These are phyloP conservation scores for Pholiota microspora DNA, from an alignment of 768 basidiomycete species.

Conservation along the genomic window DNA sequence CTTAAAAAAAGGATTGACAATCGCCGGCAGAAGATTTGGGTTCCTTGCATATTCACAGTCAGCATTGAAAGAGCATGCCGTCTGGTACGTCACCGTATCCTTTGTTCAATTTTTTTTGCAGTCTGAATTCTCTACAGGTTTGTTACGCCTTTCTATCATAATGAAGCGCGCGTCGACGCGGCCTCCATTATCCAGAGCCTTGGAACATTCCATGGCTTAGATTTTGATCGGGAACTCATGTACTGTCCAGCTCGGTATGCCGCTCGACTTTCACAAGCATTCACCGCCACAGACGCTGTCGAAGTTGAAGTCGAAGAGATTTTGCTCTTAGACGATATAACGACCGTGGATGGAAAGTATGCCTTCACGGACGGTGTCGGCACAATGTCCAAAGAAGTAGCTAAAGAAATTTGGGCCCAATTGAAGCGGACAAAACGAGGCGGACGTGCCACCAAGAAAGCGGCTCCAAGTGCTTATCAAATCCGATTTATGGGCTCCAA, in stretches of 20 bases:
- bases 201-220: slow-evolving; percentile 48
- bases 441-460: slow-evolving; percentile 24
- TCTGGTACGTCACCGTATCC: slow-evolving; percentile 37
- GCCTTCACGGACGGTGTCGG: slow-evolving; percentile 75
- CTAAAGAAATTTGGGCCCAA: slow-evolving; percentile 45
- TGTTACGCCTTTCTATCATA: slow-evolving; percentile 50
- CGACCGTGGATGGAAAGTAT: slow-evolving; percentile 31
- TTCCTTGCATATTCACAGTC: slow-evolving; percentile 77
- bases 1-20: slow-evolving; percentile 44
- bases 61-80: slow-evolving; percentile 64
- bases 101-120: not conserved
- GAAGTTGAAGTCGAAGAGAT: slow-evolving; percentile 50
- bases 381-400: slow-evolving; percentile 54
- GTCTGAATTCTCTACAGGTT: slow-evolving; percentile 50
- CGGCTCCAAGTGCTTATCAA: slow-evolving; percentile 52
- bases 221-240: slow-evolving; percentile 45
- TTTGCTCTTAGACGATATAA: slow-evolving; percentile 34
- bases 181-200: slow-evolving; percentile 50
- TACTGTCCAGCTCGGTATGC: slow-evolving; percentile 68
- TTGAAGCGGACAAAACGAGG: slow-evolving; percentile 36
- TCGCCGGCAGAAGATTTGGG: slow-evolving; percentile 54
- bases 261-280: slow-evolving; percentile 70
- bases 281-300: slow-evolving; percentile 69
- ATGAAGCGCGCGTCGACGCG: slow-evolving; percentile 34
- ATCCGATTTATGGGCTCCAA: slow-evolving; percentile 65